Conservation (phyloP, 1,284 basidiomycete species). For the Microbotryomycetes sp. region DNA sequence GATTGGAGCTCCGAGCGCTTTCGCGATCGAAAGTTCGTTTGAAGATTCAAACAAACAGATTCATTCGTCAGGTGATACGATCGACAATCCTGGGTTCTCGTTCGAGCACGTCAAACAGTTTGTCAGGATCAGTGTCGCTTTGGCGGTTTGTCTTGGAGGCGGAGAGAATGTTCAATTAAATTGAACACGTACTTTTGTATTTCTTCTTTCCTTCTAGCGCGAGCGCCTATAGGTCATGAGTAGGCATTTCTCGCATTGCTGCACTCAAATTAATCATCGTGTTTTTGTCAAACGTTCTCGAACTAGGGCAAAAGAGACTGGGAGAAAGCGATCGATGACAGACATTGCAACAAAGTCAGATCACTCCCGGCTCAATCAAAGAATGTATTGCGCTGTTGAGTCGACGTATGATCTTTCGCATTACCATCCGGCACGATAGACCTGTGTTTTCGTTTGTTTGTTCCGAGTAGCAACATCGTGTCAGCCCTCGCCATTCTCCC, state of each 20-base stretch:
- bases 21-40: conserved; percentile 36
- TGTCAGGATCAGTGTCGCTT: conserved; percentile 14
- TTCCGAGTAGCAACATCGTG: not conserved
- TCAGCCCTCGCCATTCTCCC: no score
- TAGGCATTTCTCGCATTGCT: no score
- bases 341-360: no score
- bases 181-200: not conserved
- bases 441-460: not conserved
- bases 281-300: no score
- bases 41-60: conserved; percentile 45
- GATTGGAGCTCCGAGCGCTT: conserved; percentile 41
- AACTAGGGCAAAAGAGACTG: no score
- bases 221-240: no score
- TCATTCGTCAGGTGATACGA: conserved; percentile 70
- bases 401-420: no score
- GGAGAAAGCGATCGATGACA: no score
- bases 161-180: not conserved
- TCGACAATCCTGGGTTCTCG: conserved; percentile 79
- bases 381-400: no score
- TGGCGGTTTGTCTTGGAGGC: conserved; percentile 23
- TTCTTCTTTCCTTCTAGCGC: no score
- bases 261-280: no score
- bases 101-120: conserved; percentile 47
- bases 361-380: no score
- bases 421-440: not conserved